phyloP scores from a whole-genome alignment of 2,329 filamentous ascomycete species.

The Allantophomopsis lycopodina region DNA sequence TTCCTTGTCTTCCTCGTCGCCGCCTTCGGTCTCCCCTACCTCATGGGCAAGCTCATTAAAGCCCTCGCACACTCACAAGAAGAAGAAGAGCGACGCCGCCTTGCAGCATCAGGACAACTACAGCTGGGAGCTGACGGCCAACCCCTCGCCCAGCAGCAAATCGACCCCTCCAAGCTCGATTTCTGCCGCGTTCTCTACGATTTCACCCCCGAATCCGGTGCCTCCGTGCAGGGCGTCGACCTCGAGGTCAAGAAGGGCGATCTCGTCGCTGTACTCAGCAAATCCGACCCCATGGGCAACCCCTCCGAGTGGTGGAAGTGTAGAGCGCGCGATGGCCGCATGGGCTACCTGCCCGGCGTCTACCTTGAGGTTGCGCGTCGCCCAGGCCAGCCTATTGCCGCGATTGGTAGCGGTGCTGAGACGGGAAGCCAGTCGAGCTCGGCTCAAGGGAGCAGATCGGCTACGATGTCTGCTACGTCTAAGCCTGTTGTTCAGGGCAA shows the following conservation, averaged over 20 bases:
- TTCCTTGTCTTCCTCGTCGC: conserved; percentile 92
- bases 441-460: conserved; percentile 12
- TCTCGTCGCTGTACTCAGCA: conserved; percentile 84
- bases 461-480: conserved; percentile 26
- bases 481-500: conserved; percentile 40
- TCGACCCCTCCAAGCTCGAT: conserved; percentile 86
- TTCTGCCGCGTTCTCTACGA: conserved; percentile 94
- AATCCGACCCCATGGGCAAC: conserved; percentile 83
- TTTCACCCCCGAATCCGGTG: conserved; percentile 69
- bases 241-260: conserved; percentile 90
- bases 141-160: conserved; percentile 29
- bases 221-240: conserved; percentile 58
- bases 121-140: conserved; percentile 35
- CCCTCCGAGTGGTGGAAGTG: conserved; percentile 97
- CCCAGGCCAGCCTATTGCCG: conserved; percentile 25
- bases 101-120: conserved; percentile 35
- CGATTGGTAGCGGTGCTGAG: conserved; percentile 18
- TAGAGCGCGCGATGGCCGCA: conserved; percentile 73
- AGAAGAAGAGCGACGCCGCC: conserved; percentile 57
- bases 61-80: conserved; percentile 73
- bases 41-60: conserved; percentile 93
- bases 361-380: conserved; percentile 67
- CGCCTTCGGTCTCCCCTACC: conserved; percentile 87
- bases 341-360: conserved; percentile 83
- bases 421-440: conserved; percentile 29